These are phyloP conservation scores for Acanthamoeba lenticulata DNA, from an alignment of 208 protist species.

Conservation along the genomic window DNA sequence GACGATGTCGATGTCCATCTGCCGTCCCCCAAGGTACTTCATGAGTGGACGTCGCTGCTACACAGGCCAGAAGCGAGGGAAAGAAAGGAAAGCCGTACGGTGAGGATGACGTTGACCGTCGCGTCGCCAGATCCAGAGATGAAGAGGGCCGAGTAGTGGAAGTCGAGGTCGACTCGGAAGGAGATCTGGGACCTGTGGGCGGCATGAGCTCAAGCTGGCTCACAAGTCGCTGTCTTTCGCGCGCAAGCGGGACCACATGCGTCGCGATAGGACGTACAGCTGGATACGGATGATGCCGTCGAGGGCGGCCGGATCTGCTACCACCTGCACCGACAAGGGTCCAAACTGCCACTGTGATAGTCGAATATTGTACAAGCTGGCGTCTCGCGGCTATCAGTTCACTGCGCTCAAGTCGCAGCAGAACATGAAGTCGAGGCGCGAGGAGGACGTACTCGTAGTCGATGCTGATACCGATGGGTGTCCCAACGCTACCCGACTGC, in stretches of 20 bases:
- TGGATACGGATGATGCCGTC: slow-evolving; percentile 26
- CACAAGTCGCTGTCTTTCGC: no score
- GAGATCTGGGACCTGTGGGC: no score
- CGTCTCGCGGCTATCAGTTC: neutral
- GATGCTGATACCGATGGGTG: slow-evolving; percentile 23
- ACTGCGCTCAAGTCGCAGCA: neutral
- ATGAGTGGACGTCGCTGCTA: no score
- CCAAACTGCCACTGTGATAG: neutral
- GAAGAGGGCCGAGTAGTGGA: slow-evolving; percentile 39
- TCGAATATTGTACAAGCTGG: slow-evolving; percentile 10
- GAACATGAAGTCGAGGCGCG: neutral
- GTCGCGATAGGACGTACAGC: neutral
- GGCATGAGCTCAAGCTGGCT: no score
- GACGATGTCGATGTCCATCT: slow-evolving; percentile 62
- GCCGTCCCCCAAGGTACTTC: no score
- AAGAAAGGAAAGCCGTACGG: slow-evolving; percentile 1
- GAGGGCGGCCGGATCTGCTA: neutral
- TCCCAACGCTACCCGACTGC: slow-evolving; percentile 49
- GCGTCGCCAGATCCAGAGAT: slow-evolving; percentile 19
- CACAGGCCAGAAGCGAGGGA: neutral
- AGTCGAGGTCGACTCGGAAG: slow-evolving; percentile 37
- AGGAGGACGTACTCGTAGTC: slow-evolving; percentile 30
- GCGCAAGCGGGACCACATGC: neutral
- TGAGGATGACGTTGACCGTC: neutral
- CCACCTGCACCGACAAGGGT: neutral